Base-by-base conservation (phyloP, 495 filamentous ascomycete genomes). In the Lasiosphaeria miniovina region DNA sequence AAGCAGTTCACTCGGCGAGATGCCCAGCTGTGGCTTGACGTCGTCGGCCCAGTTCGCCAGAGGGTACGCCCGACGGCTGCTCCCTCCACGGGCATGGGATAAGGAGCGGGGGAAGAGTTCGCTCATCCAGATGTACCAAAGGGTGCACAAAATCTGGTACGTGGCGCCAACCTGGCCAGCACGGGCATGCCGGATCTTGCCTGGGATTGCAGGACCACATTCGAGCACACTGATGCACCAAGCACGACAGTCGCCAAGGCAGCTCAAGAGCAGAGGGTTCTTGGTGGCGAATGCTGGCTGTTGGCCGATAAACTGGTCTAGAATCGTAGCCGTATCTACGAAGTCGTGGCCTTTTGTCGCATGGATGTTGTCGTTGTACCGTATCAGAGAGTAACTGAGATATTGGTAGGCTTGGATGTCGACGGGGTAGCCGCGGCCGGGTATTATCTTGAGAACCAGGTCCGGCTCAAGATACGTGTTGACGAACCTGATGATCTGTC, bases 1-100 rank as follows among this genome's bases (percentile, higher is more conserved):
- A 3, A 71, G 52, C n/a, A 71, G 54, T 32, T 69, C 52, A 36
- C 59, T 54, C 11, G 60, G 12, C 10, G 60, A 59, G 12, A 69
- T 64, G 14, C 50, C 66, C 7, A 69, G 32, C 36, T 69, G 63
- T 4, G 17, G 0, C n/a, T 55, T 32, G 15, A 36, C 33, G 6
- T 45, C 14, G 15, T 15, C 9, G 11, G 49, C 36, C 60, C 64
- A 65, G 0, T 4, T 34, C 2, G 9, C 14, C 7, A 43, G 33
- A 17, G 6, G 10, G 7, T 36, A 34, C 32, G 17, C 11, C 38
- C 8, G 7, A 3, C 43, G 43, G 43, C 15, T 24, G 38, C 24
- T 6, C 12, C 41, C 35, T 43, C n/a, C 15, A 33, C 36, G 15
- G 36, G 6, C 1, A 9, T 2, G 35, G 46, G 48, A 36, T 36